Evolutionary conservation across 208 protist genomes (phyloP), one percentile per base, ranked within the genome.

Genomic region (Leishmania tarentolae): DNA sequence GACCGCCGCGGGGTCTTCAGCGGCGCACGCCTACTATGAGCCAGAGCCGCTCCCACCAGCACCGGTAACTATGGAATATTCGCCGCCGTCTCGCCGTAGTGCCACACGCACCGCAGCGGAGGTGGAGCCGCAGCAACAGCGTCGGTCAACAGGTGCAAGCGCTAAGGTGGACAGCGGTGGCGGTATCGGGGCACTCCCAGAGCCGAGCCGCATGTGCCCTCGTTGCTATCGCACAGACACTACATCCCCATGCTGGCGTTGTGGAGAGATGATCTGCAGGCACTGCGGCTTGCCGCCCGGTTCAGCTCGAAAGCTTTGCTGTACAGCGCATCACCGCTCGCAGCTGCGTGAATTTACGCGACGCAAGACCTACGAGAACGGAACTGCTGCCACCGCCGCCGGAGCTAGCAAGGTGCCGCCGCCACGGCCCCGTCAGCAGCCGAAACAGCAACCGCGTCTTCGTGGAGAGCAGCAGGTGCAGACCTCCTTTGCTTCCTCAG

Each of bases 191-290:
- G 59, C 75, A 46, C 82, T 81, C 24, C 81, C 88, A 5, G 81
- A 79, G 75, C 72, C 69, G 17, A 86, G 75, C 53, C 81, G 37
- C 9, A 74, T 87, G 46, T 94, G 89, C 68, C 59, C 61, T 44
- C 76, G 72, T n/a, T 94, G 89, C 77, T 89, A 83, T 66, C 80
- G 87, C 28, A 78, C 65, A 21, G 87, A 92, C 40, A 91, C 87
- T 40, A 91, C 84, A 13, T 86, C 84, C 24, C 65, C 81, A 35
- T 94, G 91, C 79, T 89, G 81, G 81, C 72, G 73, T 19, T 94
- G 91, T 68, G 73, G 79, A 19, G 86, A 82, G 44, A 76, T 86
- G 74, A 83, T 94, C n/a, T 94, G 91, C 85, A 76, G 84, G n/a
- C 86, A 84, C 75, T 94, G 91, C 75, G 87, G 87, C 9, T 74